phyloP scores from a whole-genome alignment of 345 rosid genomes.

The Leavenworthia alabamica region DNA sequence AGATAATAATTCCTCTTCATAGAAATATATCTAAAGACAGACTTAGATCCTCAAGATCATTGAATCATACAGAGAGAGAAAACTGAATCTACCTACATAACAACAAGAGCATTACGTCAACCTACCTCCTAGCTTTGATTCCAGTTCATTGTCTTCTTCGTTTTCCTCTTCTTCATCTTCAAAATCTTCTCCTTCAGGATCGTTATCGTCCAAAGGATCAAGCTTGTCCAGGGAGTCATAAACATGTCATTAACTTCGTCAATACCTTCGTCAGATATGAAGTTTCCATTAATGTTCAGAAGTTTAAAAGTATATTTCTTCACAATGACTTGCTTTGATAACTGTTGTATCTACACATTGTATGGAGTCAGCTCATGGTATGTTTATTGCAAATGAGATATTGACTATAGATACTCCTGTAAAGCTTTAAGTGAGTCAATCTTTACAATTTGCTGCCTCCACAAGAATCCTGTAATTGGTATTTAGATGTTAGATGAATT shows the following conservation, averaged over 20 bases:
- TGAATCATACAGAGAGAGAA: too few relatives aligned
- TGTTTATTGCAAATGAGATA: too few relatives aligned
- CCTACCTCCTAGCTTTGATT: conserved; percentile 63
- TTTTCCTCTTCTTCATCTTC: conserved; percentile 49
- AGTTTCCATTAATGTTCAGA: conserved; percentile 64
- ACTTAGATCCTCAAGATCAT: too few relatives aligned
- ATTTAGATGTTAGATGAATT: too few relatives aligned
- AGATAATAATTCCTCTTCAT: conserved; percentile 4
- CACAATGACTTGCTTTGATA: too few relatives aligned
- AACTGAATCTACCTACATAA: conserved; percentile 23
- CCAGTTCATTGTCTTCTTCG: conserved; percentile 58
- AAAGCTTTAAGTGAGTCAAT: too few relatives aligned
- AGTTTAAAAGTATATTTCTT: conserved; percentile 49
- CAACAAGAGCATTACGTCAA: background rate
- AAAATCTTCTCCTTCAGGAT: conserved; percentile 68
- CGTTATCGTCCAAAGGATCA: conserved; percentile 71
- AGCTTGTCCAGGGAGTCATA: conserved; percentile 44
- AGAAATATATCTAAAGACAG: background rate
- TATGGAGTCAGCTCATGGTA: too few relatives aligned
- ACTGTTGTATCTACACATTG: too few relatives aligned
- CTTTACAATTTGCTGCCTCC: too few relatives aligned
- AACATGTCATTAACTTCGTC: conserved; percentile 71
- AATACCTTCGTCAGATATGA: conserved; percentile 77
- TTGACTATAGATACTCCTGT: too few relatives aligned
- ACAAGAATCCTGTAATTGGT: too few relatives aligned